phyloP scores from a whole-genome alignment of 176 grass and related monocot genomes.

The Zea luxurians region DNA sequence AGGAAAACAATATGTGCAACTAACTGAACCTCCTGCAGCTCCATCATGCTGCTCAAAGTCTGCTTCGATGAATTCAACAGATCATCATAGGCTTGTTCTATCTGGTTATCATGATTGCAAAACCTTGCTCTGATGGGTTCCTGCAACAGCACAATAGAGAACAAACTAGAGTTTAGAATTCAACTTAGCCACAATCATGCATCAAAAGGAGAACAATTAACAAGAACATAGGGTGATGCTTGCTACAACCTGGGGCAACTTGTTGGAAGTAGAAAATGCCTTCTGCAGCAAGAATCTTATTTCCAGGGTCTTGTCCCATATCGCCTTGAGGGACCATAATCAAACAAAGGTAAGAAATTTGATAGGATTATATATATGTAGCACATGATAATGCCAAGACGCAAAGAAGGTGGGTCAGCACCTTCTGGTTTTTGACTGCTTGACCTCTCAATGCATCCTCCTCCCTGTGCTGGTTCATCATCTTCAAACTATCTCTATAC shows the following conservation, averaged over 20 bases:
- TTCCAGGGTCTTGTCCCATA: constrained; percentile 90
- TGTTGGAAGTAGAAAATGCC: constrained; percentile 82
- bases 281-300: constrained; percentile 87
- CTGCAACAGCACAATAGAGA: constrained; percentile 43
- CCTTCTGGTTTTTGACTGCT: constrained; percentile 79
- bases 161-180: constrained; percentile 4
- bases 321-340: constrained; percentile 44
- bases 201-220: constrained; percentile 8
- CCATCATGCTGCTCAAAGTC: constrained; percentile 62
- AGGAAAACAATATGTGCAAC: neutral
- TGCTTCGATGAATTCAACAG: constrained; percentile 62
- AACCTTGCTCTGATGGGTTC: constrained; percentile 67
- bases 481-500: constrained; percentile 49
- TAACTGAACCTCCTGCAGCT: constrained; percentile 78
- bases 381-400: neutral
- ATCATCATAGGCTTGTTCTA: constrained; percentile 68
- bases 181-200: neutral
- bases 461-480: constrained; percentile 68
- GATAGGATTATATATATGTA: neutral
- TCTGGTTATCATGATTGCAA: constrained; percentile 52
- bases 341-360: constrained; percentile 2
- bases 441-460: constrained; percentile 72
- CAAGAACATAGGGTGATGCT: neutral
- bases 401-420: neutral
- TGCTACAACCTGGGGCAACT: constrained; percentile 69